Evolutionary conservation across 1,284 basidiomycete genomes (phyloP).

Genomic region (Ustilago hordei): DNA sequence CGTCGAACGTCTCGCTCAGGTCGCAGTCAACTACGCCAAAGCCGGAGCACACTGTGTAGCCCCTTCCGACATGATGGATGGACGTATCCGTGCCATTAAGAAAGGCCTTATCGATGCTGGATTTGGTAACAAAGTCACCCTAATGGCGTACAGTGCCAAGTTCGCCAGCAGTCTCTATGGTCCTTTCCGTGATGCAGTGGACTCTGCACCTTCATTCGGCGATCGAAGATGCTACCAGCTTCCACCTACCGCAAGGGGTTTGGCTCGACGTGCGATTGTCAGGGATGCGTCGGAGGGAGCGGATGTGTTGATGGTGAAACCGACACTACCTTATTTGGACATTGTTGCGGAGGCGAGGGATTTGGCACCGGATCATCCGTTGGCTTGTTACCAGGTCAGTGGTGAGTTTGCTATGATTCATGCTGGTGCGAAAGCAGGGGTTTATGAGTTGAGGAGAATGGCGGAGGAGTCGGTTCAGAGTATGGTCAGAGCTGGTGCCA

Average conservation of each 20-base stretch:
- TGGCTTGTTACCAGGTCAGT: conserved; percentile 82
- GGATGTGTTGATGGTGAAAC: conserved; percentile 99
- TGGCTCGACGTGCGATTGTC: conserved; percentile 92
- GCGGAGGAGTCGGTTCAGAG: conserved; percentile 91
- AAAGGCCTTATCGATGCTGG: conserved; percentile 83
- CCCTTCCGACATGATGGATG: conserved; percentile 99
- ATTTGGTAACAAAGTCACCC: conserved; percentile 77
- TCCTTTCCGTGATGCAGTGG: conserved; percentile 97
- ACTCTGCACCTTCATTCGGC: conserved; percentile 92
- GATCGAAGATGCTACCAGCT: conserved; percentile 98
- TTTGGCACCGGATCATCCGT: conserved; percentile 84
- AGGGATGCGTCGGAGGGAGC: conserved; percentile 91
- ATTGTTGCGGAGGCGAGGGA: conserved; percentile 88
- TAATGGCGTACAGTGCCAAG: conserved; percentile 99
- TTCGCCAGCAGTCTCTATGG: conserved; percentile 97
- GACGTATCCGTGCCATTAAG: conserved; percentile 90
- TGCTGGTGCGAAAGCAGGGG: conserved; percentile 90
- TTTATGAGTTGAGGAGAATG: conserved; percentile 91
- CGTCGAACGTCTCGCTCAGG: conserved; percentile 86
- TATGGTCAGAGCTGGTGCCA: conserved; percentile 91
- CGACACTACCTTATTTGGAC: conserved; percentile 94
- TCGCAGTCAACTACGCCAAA: conserved; percentile 89
- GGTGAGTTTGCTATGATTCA: conserved; percentile 98
- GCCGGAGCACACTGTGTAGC: conserved; percentile 98
- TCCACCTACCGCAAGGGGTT: conserved; percentile 85